Evolutionary conservation across 2,329 filamentous ascomycete species (phyloP).

Genomic region (Fusarium bactridioides): DNA sequence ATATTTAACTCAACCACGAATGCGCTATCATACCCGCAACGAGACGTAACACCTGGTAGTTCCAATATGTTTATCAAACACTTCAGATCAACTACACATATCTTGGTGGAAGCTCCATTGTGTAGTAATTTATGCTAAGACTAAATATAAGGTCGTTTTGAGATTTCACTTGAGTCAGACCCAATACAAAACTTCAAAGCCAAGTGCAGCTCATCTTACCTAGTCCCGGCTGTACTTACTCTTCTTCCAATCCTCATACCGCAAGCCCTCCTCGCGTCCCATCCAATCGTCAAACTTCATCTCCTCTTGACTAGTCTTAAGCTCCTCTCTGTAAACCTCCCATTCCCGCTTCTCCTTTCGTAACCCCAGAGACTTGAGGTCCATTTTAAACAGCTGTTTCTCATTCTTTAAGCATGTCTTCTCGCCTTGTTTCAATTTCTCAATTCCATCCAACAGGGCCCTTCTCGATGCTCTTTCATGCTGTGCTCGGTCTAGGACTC

Average conservation of each 20-base stretch:
- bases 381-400: neutral
- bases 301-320: neutral
- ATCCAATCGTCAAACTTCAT: neutral
- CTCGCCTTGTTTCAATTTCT: neutral
- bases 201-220: neutral
- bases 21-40: neutral
- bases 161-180: neutral
- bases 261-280: neutral
- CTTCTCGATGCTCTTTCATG: neutral
- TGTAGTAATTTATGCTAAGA: neutral
- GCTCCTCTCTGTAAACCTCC: neutral
- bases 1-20: neutral
- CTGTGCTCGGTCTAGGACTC: neutral
- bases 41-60: neutral
- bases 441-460: accelerated
- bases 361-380: neutral
- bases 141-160: neutral
- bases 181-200: accelerated
- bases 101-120: accelerated
- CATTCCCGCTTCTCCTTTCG: neutral
- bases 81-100: neutral
- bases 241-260: neutral
- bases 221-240: neutral
- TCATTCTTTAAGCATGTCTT: neutral
- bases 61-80: neutral